Evolutionary conservation across 257 asterid species (phyloP).

Genomic region (Nicotiana tomentosiformis): DNA sequence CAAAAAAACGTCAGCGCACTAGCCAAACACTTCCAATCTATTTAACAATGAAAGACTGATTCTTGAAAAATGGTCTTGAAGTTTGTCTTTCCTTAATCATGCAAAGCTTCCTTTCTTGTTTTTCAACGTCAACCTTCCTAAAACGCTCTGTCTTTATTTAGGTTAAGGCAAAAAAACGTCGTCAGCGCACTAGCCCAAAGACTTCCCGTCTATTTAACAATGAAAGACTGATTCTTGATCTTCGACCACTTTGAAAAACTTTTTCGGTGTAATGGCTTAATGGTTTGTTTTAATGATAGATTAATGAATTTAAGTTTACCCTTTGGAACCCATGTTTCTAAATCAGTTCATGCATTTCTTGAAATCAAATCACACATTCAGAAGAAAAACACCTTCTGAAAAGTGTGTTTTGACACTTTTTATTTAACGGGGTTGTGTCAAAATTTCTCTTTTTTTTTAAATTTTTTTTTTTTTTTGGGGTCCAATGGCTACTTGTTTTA

Average conservation of each 20-base stretch:
- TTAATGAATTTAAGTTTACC: constrained; percentile 29
- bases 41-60: background rate
- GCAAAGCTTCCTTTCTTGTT: constrained; percentile 2
- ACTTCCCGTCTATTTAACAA: background rate
- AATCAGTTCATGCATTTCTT: constrained; percentile 82
- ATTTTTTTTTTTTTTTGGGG: too few species aligned
- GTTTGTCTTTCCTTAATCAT: background rate
- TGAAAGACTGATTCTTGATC: background rate
- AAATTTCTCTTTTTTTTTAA: too few species aligned
- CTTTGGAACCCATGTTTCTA: constrained; percentile 46
- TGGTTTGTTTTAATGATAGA: background rate
- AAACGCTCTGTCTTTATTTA: too few species aligned
- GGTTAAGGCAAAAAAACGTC: too few species aligned
- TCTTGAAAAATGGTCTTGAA: background rate
- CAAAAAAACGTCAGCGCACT: too few species aligned
- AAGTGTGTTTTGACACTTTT: constrained; percentile 26
- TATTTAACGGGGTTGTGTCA: too few species aligned
- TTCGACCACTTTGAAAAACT: background rate
- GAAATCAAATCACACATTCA: constrained; percentile 74
- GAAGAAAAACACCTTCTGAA: constrained; percentile 42
- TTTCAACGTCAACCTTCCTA: too few species aligned
- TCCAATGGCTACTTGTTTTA: constrained; percentile 50
- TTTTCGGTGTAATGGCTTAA: background rate
- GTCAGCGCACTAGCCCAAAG: background rate
- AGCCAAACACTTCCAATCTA: background rate